Percentiles rank a stretch among this genome's conserved stretches.
phyloP scores from a whole-genome alignment of 768 basidiomycete species.

The Auricularia heimuer region DNA sequence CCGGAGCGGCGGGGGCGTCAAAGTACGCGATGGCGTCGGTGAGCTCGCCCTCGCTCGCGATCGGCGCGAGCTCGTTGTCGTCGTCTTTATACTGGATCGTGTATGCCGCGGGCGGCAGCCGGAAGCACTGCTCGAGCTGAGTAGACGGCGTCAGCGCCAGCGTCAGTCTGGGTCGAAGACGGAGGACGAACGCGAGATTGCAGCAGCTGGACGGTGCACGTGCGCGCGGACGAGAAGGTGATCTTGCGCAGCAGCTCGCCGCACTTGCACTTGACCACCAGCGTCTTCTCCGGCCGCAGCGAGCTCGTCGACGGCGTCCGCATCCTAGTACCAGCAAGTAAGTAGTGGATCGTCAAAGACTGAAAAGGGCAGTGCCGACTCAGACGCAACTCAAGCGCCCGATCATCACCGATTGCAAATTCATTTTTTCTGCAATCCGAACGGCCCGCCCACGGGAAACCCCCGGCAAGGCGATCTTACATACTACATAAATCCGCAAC shows the following conservation, averaged over 20 bases:
- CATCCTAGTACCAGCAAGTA: neutral
- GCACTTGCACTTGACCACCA: constrained; percentile 78
- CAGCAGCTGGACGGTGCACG: constrained; percentile 68
- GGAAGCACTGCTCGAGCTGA: constrained; percentile 80
- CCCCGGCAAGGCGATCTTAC: too few relatives aligned
- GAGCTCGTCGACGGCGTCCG: neutral
- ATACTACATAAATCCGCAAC: too few relatives aligned
- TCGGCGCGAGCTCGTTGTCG: constrained; percentile 66
- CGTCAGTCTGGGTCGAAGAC: neutral
- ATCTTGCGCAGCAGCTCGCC: constrained; percentile 67
- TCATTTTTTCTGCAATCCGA: too few relatives aligned
- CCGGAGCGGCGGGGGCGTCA: neutral
- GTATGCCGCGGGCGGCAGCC: constrained; percentile 58
- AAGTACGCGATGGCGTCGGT: constrained; percentile 86
- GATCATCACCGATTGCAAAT: too few relatives aligned
- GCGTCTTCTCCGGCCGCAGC: constrained; percentile 56
- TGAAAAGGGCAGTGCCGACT: too few relatives aligned
- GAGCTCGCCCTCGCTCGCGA: constrained; percentile 65
- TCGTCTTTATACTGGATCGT: constrained; percentile 79
- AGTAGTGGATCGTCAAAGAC: too few relatives aligned
- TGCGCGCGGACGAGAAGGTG: constrained; percentile 66
- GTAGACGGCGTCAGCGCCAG: too few relatives aligned
- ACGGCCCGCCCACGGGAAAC: too few relatives aligned
- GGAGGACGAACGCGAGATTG: neutral
- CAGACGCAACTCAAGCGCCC: too few relatives aligned